Evolutionary conservation across 345 rosid genomes (phyloP).

Genomic region (Hibiscus mutabilis): DNA sequence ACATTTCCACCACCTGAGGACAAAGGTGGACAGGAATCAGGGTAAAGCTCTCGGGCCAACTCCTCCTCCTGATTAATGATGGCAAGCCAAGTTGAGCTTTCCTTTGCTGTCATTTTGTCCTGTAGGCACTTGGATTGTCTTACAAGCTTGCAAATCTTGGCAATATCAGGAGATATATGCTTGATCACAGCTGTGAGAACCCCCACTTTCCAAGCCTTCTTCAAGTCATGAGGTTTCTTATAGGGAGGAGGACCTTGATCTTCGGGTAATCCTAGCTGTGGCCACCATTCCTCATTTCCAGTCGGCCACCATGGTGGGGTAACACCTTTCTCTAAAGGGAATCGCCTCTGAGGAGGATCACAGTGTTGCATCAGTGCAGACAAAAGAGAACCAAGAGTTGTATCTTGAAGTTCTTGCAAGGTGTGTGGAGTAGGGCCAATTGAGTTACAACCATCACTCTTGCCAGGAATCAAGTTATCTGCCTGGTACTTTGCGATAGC

Average conservation of each 20-base stretch:
- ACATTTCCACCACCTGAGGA: conserved; percentile 43
- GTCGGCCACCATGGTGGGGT: conserved; percentile 98
- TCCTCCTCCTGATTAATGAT: conserved; percentile 72
- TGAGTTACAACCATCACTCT: conserved; percentile 35
- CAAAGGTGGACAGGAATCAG: conserved; percentile 52
- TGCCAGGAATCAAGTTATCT: conserved; percentile 48
- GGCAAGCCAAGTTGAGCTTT: conserved; percentile 85
- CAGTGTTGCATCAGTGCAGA: conserved; percentile 86
- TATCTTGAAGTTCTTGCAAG: conserved; percentile 92
- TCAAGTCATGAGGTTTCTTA: conserved; percentile 97
- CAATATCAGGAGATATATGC: conserved; percentile 75
- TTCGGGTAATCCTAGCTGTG: conserved; percentile 57
- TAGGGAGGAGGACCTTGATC: conserved; percentile 81
- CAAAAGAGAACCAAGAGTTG: conserved; percentile 84
- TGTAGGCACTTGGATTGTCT: conserved; percentile 83
- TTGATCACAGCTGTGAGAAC: conserved; percentile 74
- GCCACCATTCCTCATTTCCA: conserved; percentile 94
- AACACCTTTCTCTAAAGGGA: conserved; percentile 73
- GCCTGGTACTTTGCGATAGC: conserved; percentile 73
- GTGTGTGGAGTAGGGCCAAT: conserved; percentile 67
- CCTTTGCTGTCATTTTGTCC: conserved; percentile 94
- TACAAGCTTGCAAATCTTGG: conserved; percentile 71
- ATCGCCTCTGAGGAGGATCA: conserved; percentile 87
- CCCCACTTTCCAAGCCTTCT: conserved; percentile 94
- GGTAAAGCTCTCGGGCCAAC: conserved; percentile 42